These are phyloP conservation scores for Botryosphaeria dothidea DNA, from an alignment of 2,329 filamentous ascomycete species.

Conservation along the genomic window DNA sequence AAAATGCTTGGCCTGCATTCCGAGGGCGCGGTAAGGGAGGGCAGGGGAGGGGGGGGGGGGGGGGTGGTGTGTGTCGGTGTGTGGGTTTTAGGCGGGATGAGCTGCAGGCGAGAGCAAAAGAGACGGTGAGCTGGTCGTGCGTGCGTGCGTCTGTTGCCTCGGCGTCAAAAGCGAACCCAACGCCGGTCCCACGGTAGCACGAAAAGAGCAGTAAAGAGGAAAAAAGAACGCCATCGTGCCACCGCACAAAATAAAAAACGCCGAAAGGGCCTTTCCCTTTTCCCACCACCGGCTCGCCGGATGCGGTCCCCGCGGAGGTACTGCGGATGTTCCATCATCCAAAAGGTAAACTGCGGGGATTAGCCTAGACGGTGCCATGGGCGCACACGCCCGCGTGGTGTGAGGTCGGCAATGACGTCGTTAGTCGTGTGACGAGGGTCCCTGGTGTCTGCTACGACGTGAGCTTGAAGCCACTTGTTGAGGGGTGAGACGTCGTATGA, in stretches of 20 bases:
- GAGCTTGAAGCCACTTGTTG: background rate
- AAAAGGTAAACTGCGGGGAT: background rate
- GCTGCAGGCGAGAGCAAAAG: background rate
- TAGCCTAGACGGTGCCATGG: background rate
- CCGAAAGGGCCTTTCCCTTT: background rate
- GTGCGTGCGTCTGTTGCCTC: background rate
- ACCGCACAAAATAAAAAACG: background rate
- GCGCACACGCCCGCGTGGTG: conserved; percentile 12
- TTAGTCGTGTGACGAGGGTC: background rate
- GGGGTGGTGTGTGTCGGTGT: background rate
- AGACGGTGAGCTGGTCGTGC: conserved; percentile 16
- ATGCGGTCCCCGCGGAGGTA: background rate
- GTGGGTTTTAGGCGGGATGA: background rate
- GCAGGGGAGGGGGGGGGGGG: too few species aligned
- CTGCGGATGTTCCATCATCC: background rate
- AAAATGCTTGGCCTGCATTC: conserved; percentile 9
- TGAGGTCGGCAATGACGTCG: conserved; percentile 11
- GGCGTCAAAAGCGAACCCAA: conserved; percentile 14
- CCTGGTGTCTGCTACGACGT: conserved; percentile 1
- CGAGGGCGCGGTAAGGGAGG: conserved; percentile 7
- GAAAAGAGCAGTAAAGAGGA: background rate
- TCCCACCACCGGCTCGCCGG: background rate
- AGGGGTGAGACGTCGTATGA: background rate
- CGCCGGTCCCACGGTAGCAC: conserved; percentile 8
- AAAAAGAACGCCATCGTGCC: conserved; percentile 1